Evolutionary conservation across 2,329 filamentous ascomycete species (phyloP), one percentile per base, ranked within the genome.

Genomic region (Fusarium praegraminearum): DNA sequence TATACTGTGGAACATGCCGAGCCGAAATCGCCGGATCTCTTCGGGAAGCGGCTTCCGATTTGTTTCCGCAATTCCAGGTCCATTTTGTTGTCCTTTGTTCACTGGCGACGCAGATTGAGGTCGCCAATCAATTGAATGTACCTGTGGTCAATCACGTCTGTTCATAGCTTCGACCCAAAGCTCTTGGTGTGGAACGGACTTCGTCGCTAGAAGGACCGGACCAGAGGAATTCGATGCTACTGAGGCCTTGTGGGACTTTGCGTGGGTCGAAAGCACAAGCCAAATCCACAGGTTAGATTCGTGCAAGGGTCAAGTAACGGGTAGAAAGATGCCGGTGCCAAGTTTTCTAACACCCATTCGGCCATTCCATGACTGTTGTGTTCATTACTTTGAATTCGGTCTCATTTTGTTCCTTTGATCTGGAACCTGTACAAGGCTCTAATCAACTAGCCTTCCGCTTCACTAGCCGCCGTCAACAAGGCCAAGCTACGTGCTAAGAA

Each of bases 101-200:
- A 22, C n/a, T 45, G 26, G 20, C n/a, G 35, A 49, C 11, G 22
- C 24, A 41, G 62, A 36, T 43, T 49, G 16, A 44, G 28, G 18
- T 58, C 28, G 47, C 63, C 58, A 68, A 59, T 64, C 44, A 46
- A 33, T 40, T 7, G 11, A 45, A 40, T 32, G 40, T 33, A 20
- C 20, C 50, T 52, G 33, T 62, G 63, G 71, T 69, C 57, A 51
- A 65, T 70, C 67, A 62, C 28, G 51, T 56, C 28, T 30, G 22
- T 56, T 36, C 33, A 71, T 70, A 45, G 67, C 47, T 61, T 61
- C 30, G 44, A 57, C 24, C 51, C 60, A 38, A 38, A 24, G 8
- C 43, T 52, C 63, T 71, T 71, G 63, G 67, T 63, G 44, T 32
- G 51, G 50, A 43, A 49, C 67, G 46, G 46, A 64, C 62, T 52